Evolutionary conservation across 1,139 yeast genomes (phyloP).

Genomic region (Magnusiomyces fungicola): DNA sequence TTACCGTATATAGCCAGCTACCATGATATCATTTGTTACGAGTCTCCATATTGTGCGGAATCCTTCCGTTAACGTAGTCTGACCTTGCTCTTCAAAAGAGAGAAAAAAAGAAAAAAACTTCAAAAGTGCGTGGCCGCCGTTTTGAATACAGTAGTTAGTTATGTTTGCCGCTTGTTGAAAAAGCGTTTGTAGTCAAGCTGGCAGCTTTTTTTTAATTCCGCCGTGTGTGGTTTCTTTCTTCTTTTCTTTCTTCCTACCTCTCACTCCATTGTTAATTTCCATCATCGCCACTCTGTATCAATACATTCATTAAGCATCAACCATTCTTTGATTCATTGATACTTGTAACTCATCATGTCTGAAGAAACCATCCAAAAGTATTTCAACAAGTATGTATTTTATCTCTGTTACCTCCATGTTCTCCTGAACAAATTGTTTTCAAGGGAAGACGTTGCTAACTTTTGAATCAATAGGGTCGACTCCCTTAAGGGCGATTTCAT

Average conservation of each 20-base stretch:
- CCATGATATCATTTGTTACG: no score
- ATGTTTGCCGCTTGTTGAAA: neutral
- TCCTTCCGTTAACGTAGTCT: neutral
- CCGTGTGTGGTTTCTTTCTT: neutral
- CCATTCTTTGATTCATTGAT: no score
- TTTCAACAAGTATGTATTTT: constrained; percentile 20
- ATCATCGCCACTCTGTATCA: neutral
- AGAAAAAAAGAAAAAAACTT: no score
- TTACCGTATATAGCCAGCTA: no score
- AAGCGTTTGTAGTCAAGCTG: neutral
- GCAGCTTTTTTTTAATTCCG: neutral
- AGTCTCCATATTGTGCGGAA: no score
- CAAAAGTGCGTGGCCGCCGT: no score
- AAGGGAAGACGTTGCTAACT: no score
- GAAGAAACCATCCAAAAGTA: constrained; percentile 19
- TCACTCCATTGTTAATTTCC: neutral
- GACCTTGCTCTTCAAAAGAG: neutral
- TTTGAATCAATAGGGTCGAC: constrained; percentile 27
- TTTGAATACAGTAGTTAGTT: no score
- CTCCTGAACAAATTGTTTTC: neutral
- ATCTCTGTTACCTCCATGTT: neutral
- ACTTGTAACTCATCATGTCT: no score
- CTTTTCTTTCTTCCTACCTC: neutral
- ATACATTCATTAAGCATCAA: constrained; percentile 1
- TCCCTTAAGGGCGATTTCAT: constrained; percentile 31